Percentiles rank a stretch among this genome's conserved stretches.
These are phyloP conservation scores for Xylariaceae sp. DNA, from an alignment of 2,329 filamentous ascomycete genomes.

Conservation along the genomic window DNA sequence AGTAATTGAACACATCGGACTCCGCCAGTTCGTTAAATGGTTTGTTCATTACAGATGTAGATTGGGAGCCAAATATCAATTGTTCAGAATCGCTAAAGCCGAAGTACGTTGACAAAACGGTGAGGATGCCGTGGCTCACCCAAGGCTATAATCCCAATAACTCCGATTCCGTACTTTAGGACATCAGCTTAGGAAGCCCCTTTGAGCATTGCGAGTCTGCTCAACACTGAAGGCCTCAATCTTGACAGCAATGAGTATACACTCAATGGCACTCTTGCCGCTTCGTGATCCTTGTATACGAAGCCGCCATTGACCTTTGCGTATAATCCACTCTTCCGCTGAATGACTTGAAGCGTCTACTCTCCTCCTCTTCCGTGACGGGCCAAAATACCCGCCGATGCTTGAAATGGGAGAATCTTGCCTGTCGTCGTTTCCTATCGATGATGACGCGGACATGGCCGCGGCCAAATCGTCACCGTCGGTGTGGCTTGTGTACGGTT, in stretches of 20 bases:
- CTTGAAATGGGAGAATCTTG: slow-evolving; percentile 30
- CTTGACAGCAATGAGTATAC: slow-evolving; percentile 71
- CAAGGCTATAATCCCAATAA: no score
- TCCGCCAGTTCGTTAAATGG: no score
- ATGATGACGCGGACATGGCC: slow-evolving; percentile 28
- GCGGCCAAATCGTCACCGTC: slow-evolving; percentile 22
- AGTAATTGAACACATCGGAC: no score
- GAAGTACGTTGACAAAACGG: no score
- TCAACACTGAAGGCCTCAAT: slow-evolving; percentile 68
- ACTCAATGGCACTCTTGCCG: slow-evolving; percentile 57
- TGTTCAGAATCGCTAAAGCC: no score
- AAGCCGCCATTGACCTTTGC: slow-evolving; percentile 68
- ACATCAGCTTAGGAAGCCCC: slow-evolving; percentile 53
- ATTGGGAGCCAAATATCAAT: no score
- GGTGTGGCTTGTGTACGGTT: slow-evolving; percentile 33
- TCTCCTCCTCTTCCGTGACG: slow-evolving; percentile 43
- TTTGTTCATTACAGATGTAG: no score
- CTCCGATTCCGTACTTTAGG: no score
- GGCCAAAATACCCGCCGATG: slow-evolving; percentile 24
- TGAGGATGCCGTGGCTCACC: no score
- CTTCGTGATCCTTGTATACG: slow-evolving; percentile 52
- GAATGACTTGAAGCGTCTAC: slow-evolving; percentile 29
- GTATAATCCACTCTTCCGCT: slow-evolving; percentile 56
- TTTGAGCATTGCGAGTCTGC: slow-evolving; percentile 58
- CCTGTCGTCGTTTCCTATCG: slow-evolving; percentile 25